phyloP scores from a whole-genome alignment of 73 alveolate genomes.

The Tetrahymena thermophila region DNA sequence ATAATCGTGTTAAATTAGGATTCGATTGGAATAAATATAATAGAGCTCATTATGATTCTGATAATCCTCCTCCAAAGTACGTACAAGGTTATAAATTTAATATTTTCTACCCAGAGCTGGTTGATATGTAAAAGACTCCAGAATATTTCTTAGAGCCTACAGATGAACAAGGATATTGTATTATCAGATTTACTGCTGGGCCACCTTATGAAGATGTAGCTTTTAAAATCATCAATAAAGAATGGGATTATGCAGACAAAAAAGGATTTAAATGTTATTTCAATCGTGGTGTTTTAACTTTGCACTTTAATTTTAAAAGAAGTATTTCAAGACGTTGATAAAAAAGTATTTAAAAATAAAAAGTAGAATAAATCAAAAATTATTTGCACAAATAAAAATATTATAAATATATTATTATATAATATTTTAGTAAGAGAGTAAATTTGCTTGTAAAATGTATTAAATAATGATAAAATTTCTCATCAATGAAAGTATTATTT shows the following conservation, averaged over 20 bases:
- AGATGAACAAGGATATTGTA: slow-evolving; percentile 66
- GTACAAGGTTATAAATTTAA: slow-evolving; percentile 98
- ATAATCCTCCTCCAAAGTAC: slow-evolving; percentile 99
- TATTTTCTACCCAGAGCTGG: slow-evolving; percentile 96
- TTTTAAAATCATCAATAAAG: slow-evolving; percentile 96
- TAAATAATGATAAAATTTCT: no score
- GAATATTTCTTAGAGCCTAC: slow-evolving; percentile 64
- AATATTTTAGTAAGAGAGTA: no score
- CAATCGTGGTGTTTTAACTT: slow-evolving; percentile 71
- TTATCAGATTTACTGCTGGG: slow-evolving; percentile 96
- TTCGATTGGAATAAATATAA: slow-evolving; percentile 99
- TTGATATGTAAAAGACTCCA: slow-evolving; percentile 96
- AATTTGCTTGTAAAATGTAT: no score
- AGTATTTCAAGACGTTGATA: slow-evolving; percentile 90
- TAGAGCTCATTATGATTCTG: slow-evolving; percentile 96
- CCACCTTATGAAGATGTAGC: slow-evolving; percentile 99
- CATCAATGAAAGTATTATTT: no score
- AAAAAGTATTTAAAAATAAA: background rate
- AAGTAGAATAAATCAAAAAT: no score
- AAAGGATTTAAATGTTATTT: slow-evolving; percentile 81
- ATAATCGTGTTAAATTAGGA: slow-evolving; percentile 93
- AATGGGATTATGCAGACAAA: slow-evolving; percentile 97
- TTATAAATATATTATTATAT: no score
- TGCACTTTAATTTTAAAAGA: slow-evolving; percentile 97
- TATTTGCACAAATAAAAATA: no score